A percentile compares a stretch with the other conserved stretches of the same genome.
Conservation (phyloP, 1,284 basidiomycete genomes). For the Coniferiporia sulphurascens region DNA sequence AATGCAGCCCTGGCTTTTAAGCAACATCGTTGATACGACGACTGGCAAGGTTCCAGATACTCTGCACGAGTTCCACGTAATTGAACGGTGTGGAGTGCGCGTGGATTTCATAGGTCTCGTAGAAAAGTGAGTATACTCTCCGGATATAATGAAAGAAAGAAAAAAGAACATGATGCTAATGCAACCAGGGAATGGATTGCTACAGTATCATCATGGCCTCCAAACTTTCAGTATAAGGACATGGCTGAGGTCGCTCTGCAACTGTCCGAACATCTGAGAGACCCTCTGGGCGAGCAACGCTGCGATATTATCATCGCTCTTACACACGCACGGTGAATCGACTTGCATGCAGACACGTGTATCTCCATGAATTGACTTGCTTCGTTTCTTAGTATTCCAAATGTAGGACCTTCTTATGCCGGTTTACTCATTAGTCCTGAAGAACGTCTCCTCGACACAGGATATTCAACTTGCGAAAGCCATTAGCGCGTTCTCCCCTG, state of each 20-base stretch:
- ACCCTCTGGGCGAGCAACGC: constrained; percentile 60
- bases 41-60: constrained; percentile 55
- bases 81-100: constrained; percentile 63
- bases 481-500: constrained; percentile 54
- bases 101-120: constrained; percentile 82
- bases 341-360: constrained; percentile 14
- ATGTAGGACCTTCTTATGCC: constrained; percentile 21
- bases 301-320: constrained; percentile 81
- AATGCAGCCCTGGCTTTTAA: constrained; percentile 66
- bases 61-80: constrained; percentile 54
- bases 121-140: constrained; percentile 52
- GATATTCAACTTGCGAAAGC: constrained; percentile 66
- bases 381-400: constrained; percentile 25
- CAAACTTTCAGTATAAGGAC: constrained; percentile 63
- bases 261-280: constrained; percentile 68
- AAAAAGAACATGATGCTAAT: background rate
- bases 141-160: background rate
- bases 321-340: constrained; percentile 62
- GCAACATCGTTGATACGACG: constrained; percentile 65
- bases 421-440: constrained; percentile 37
- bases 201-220: constrained; percentile 80
- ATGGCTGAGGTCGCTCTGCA: constrained; percentile 62
- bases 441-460: constrained; percentile 31
- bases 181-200: constrained; percentile 72
- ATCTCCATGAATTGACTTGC: constrained; percentile 30